Base-by-base conservation (phyloP, 2,329 filamentous ascomycete species). In the Juglanconis juglandina region DNA sequence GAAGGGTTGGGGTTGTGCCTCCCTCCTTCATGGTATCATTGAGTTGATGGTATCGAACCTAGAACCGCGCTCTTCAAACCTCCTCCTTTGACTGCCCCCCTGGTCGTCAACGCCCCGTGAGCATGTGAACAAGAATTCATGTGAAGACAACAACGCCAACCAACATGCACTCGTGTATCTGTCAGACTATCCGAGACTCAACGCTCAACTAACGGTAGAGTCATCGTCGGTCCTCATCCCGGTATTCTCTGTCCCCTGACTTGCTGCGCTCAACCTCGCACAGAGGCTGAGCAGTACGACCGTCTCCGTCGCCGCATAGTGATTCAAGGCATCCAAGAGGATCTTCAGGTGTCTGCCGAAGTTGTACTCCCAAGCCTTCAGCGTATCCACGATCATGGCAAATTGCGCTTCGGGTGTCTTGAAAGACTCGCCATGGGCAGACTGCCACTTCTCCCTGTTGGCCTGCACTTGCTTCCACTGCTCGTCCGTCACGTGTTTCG, bases 271-370 rank as follows among this genome's bases (percentile, higher is more conserved):
- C 69, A 96, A 72, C 63, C 92, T 78, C 11, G 92, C 92, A 71
- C 92, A 96, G 14, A 99, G 79, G 66, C 93, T 94, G 64, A 98
- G 77, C 65, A 99, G 81, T 17, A 96, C 95, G 3, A 97, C 94
- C 44, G 95, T 98, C 78, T 99, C 95, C 0, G 95, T 98, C 0
- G 95, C 95, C 3, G 95, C 95, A 68, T 97, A 96, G 74, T 98
- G 96, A 68, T 99, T 98, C 64, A 99, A 81, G 63, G 92, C 94
- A 72, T 98, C 95, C 42, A 98, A 86, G 68, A 99, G 75, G 66
- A 98, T 96, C 77, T 96, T 93, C 68, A 99, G 76, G 75, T 98
- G 94, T 51, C 92, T 81, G 60, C 89, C 90, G 72, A 99, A 99
- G 71, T 96, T 96, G 65, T 88, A 87, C 74, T 99, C 95, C 79